Evolutionary conservation across 2,329 filamentous ascomycete genomes (phyloP), one percentile per base, ranked within the genome.

Genomic region (Penicillium griseofulvum): DNA sequence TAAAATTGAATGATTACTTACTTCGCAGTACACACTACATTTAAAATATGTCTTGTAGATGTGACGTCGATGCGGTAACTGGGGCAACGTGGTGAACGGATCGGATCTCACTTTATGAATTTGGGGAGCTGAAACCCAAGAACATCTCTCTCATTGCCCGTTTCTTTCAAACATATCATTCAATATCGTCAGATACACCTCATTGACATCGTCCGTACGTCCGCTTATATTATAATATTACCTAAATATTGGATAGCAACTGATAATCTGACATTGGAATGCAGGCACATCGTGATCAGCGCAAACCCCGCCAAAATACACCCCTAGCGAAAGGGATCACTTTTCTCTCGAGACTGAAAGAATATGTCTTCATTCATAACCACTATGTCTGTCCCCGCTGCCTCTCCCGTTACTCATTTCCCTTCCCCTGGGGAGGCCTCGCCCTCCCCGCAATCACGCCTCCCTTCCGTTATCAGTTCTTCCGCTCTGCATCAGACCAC

Each of bases 351-450:
- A 43, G 42, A 16, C 48, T 49, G 33, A 58, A 28, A 48, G 47
- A 51, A 57, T 29, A 91, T 90, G 88, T 83, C 87, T 71, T 88
- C 87, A 64, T 89, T 91, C 78, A 87, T 91, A 71, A 90, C 87
- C 65, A 91, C 89, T 73, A 89, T 90, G 87, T 90, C 80, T 78
- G 87, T 89, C 61, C 73, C 74, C 71, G 67, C 65, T 66, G 60
- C 59, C 56, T 71, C 73, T 70, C 65, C 64, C 65, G 62, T 57
- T 60, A 65, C 55, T 72, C 59, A 63, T 61, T 57, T 65, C 59
- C 64, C 69, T 44, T 64, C 59, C 56, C 69, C 65, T 62, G 61
- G 61, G n/a, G 47, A 61, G 38, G 57, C 55, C 45, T 63, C 56
- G 55, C 56, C 50, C 54, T 52, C 59, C 46, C 51, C 64, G 34